phyloP scores from a whole-genome alignment of 257 asterid species.

The Catharanthus roseus region DNA sequence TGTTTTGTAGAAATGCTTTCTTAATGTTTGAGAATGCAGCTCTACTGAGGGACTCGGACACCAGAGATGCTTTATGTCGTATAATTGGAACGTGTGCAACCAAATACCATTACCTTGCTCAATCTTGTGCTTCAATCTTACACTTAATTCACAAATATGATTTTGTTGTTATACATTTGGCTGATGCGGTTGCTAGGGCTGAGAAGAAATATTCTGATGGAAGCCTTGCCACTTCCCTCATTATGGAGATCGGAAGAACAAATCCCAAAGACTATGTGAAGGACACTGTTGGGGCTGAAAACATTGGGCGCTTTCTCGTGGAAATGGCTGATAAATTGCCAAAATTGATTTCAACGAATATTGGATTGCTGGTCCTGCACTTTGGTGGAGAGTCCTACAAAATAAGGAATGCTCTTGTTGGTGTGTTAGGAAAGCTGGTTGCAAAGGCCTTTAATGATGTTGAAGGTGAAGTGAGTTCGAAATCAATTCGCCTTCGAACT shows the following conservation, averaged over 20 bases:
- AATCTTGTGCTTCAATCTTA: constrained; percentile 85
- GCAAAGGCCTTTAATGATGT: constrained; percentile 77
- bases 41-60: constrained; percentile 67
- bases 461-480: constrained; percentile 79
- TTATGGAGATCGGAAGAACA: constrained; percentile 84
- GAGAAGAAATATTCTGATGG: constrained; percentile 80
- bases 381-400: constrained; percentile 97
- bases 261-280: constrained; percentile 78
- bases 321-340: constrained; percentile 87
- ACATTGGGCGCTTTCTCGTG: constrained; percentile 81
- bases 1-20: constrained; percentile 65
- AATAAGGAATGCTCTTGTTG: constrained; percentile 92
- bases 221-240: constrained; percentile 69
- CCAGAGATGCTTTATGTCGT: constrained; percentile 78
- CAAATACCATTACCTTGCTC: constrained; percentile 68
- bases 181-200: constrained; percentile 82
- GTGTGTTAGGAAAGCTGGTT: constrained; percentile 81
- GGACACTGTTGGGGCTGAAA: constrained; percentile 92
- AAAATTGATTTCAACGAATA: constrained; percentile 66
- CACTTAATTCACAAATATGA: constrained; percentile 87
- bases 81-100: constrained; percentile 90
- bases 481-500: constrained; percentile 75
- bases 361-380: constrained; percentile 88
- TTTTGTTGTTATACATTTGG: constrained; percentile 69
- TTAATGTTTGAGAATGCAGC: constrained; percentile 62